Evolutionary conservation across 2,329 filamentous ascomycete genomes (phyloP), one percentile per base, ranked within the genome.

Genomic region (Neonectria punicea): DNA sequence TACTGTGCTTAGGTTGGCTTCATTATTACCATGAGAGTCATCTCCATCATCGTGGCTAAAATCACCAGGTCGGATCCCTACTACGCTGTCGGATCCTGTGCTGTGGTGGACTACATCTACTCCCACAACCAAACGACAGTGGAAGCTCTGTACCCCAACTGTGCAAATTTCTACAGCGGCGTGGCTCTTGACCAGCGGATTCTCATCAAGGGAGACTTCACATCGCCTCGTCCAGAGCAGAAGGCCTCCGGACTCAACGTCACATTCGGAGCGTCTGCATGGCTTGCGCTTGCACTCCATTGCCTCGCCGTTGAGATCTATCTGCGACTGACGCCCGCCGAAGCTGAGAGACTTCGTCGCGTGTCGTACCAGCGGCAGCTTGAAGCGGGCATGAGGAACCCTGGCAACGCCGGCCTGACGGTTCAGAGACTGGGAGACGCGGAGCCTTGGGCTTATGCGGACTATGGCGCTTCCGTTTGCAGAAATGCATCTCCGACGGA

Each of bases 341-440:
- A 90, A 69, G 77, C 78, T 1, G 80, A 88, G 49, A 78, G 87
- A 6, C 75, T 90, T 51, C 80, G 87, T 11, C 79, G 81, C n/a
- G 80, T 89, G 1, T 86, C 84, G 6, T 88, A 87, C 68, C 82
- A 87, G 71, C 79, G 83, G 47, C 87, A 90, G 69, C 66, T 87
- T 7, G 85, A 86, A 66, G 82, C 84, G 5, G 87, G 87, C 0
- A 81, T 85, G 75, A 79, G 73, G 47, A 78, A 81, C n/a, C 82
- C 87, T 0, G 85, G 84, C 0, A 79, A 79, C 22, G 80, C 81
- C 3, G 85, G 84, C 1, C 69, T 84, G 44, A 84, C 82, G 2
- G 78, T 72, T 7, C 69, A 70, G 28, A 70, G 44, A 30, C 36
- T 71, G 10, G 70, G 72, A 1, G 69, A 72, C 51, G 66, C 66